phyloP scores from a whole-genome alignment of 192 early-diverging fungal genomes.

The Spizellomyces punctatus region DNA sequence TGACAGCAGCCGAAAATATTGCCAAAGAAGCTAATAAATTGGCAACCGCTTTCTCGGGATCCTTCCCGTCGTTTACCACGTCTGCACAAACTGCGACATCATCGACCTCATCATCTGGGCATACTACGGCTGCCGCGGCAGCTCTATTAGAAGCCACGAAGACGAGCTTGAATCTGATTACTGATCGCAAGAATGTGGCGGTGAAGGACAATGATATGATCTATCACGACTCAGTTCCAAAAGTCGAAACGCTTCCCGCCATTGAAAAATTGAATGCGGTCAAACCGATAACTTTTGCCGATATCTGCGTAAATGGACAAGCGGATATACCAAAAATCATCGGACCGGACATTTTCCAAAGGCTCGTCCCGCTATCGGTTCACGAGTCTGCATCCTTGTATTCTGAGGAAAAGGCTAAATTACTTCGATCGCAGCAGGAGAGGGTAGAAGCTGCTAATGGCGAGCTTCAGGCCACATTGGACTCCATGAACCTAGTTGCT shows the following conservation, averaged over 20 bases:
- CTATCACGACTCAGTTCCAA: conserved; percentile 87
- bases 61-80: conserved; percentile 57
- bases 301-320: conserved; percentile 65
- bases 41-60: conserved; percentile 66
- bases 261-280: conserved; percentile 87
- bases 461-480: conserved; percentile 80
- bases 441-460: conserved; percentile 78
- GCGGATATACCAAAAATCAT: conserved; percentile 84
- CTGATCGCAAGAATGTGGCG: conserved; percentile 69
- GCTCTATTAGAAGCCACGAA: conserved; percentile 78
- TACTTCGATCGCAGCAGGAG: conserved; percentile 81
- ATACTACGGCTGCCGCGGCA: conserved; percentile 62
- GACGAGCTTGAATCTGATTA: conserved; percentile 60
- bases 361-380: conserved; percentile 88
- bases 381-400: conserved; percentile 93
- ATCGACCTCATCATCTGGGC: conserved; percentile 15
- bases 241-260: conserved; percentile 72
- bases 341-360: conserved; percentile 85
- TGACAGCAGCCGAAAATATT: conserved; percentile 73
- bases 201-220: conserved; percentile 95
- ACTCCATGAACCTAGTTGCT: conserved; percentile 83
- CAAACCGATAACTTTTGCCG: conserved; percentile 75
- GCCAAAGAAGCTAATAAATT: conserved; percentile 87
- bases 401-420: conserved; percentile 94
- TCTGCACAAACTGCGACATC: conserved; percentile 48